These are phyloP conservation scores for Myrmaecium sp. DNA, from an alignment of 2,329 filamentous ascomycete species.

Conservation along the genomic window DNA sequence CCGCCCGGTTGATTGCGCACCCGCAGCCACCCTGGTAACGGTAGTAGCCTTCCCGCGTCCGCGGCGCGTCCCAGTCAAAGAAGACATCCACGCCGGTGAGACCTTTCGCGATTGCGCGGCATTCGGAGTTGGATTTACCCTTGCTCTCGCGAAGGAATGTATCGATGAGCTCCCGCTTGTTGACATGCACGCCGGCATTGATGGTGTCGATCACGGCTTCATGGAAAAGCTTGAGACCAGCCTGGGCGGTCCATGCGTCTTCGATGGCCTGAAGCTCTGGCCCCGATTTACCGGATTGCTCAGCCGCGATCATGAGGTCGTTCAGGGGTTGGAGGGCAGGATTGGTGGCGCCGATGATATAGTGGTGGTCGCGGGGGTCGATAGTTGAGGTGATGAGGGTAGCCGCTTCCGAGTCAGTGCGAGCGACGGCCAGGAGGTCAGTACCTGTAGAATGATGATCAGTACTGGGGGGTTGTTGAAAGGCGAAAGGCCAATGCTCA, in stretches of 20 bases:
- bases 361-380: conserved; percentile 84
- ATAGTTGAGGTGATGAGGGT: conserved; percentile 95
- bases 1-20: conserved; percentile 76
- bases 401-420: conserved; percentile 93
- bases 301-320: conserved; percentile 80
- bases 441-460: conserved; percentile 32
- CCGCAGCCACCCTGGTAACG: conserved; percentile 80
- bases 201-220: conserved; percentile 78
- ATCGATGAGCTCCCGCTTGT: conserved; percentile 51
- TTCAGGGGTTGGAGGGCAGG: conserved; percentile 65
- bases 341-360: conserved; percentile 84
- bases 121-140: conserved; percentile 75
- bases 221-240: conserved; percentile 73
- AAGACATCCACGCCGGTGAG: conserved; percentile 65
- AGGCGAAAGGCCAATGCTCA: conserved; percentile 16
- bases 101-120: conserved; percentile 59
- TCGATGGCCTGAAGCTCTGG: conserved; percentile 76
- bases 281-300: conserved; percentile 65
- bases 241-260: conserved; percentile 68
- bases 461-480: background rate
- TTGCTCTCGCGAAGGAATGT: conserved; percentile 52
- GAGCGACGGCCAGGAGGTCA: conserved; percentile 78
- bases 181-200: conserved; percentile 44
- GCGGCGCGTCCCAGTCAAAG: conserved; percentile 91
- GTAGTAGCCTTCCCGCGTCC: conserved; percentile 92